Evolutionary conservation across 495 filamentous ascomycete species (phyloP).

Genomic region (Aspergillus hancockii): DNA sequence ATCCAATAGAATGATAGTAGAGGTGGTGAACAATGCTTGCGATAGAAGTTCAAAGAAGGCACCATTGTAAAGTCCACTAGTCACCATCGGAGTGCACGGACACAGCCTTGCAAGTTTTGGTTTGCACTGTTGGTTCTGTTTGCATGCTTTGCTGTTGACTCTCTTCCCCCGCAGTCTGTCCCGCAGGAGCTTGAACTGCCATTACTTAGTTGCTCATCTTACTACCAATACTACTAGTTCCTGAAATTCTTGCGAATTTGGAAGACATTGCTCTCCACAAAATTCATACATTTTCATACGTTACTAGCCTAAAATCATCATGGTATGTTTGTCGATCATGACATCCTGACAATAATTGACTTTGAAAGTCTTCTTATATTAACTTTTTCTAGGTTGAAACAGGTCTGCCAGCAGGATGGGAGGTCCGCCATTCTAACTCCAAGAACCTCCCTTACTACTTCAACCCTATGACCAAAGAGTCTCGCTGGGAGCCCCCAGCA

Average conservation of each 20-base stretch:
- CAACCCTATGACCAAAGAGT: conserved; percentile 77
- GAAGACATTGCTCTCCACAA: background rate
- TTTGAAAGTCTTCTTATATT: background rate
- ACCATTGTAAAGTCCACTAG: background rate
- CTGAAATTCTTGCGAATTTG: background rate
- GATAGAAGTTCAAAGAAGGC: conserved; percentile 20
- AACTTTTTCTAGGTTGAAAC: conserved; percentile 57
- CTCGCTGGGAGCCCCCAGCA: conserved; percentile 88
- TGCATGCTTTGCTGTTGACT: conserved; percentile 18
- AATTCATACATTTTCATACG: background rate
- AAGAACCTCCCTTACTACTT: conserved; percentile 99
- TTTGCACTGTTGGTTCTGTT: conserved; percentile 14
- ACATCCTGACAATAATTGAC: background rate
- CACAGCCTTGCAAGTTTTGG: background rate
- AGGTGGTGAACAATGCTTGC: background rate
- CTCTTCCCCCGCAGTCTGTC: conserved; percentile 28
- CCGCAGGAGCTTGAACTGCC: conserved; percentile 9
- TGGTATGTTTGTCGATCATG: conserved; percentile 8
- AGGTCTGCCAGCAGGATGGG: conserved; percentile 86
- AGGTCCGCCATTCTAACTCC: conserved; percentile 92
- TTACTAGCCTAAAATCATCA: background rate
- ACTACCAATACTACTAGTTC: no score
- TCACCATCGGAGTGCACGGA: conserved; percentile 7
- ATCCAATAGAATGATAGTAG: background rate
- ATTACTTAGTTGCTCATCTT: background rate